Base-by-base conservation (phyloP, 2,329 filamentous ascomycete species). In the Scleromitrula shiraiana region DNA sequence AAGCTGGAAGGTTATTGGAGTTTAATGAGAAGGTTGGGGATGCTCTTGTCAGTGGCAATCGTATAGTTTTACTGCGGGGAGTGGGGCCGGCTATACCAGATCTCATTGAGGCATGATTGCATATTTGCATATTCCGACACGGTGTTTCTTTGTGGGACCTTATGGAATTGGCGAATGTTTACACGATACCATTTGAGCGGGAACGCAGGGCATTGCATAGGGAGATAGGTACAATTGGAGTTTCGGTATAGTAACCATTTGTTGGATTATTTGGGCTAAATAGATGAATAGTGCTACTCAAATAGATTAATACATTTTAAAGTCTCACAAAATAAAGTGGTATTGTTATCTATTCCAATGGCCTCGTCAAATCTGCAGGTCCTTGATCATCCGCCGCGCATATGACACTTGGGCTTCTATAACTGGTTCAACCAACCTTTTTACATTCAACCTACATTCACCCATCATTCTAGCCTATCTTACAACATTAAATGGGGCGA, bases 1-100 rank as follows among this genome's bases (percentile, higher is more conserved):
- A 98, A 63, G 87, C 85, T 0, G 93, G 93, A 0, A 73, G 88
- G 50, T 66, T 98, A 53, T 67, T 98, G 54, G 90, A 93, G 51
- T 98, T 94, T 61, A 81, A 77, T 20, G 90, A 96, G 67, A 90
- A 91, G 71, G 73, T 95, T 47, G 89, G 88, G 4, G 73, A 74
- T 44, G 75, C 74, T 23, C 71, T 94, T 50, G 78, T 79, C 55
- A 90, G 78, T 56, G 93, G 93, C 1, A 91, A 98, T 64, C 96
- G 89, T 9, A 80, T 98, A 54, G 89, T 97, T 20, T 64, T 98
- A 59, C 61, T 98, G 45, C 75, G 93, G 53, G 93, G 93, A 0
- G 83, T 96, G 44, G 88, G 88, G 1, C 78, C 83, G n/a, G 78
- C 86, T 47, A 68, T 77, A 44, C 81, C 82, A 17, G 82, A 88